Evolutionary conservation across 768 basidiomycete genomes (phyloP).

Genomic region (button mushroom (Agaricus bisporus)): DNA sequence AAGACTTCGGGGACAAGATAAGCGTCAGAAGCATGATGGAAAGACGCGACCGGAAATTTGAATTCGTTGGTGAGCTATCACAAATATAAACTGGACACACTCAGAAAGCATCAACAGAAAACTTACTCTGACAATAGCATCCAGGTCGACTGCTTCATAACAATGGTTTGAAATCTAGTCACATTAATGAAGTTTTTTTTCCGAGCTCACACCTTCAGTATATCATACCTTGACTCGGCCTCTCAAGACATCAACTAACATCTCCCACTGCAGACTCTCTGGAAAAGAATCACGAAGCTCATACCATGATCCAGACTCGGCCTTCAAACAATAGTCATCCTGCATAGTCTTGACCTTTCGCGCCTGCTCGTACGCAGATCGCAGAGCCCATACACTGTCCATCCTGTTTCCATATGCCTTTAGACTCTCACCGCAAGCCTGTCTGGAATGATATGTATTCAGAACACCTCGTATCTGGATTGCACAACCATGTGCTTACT

Average conservation of each 20-base stretch:
- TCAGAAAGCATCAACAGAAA: background rate
- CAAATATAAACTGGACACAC: no score
- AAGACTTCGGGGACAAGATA: slow-evolving; percentile 83
- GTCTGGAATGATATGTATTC: slow-evolving; percentile 27
- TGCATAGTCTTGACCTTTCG: slow-evolving; percentile 61
- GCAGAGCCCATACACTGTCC: slow-evolving; percentile 75
- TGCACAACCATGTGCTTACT: slow-evolving; percentile 34
- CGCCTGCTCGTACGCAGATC: slow-evolving; percentile 76
- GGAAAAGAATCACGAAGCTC: slow-evolving; percentile 47
- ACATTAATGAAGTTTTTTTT: background rate
- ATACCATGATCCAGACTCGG: slow-evolving; percentile 42
- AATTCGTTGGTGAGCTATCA: slow-evolving; percentile 93
- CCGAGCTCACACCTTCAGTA: background rate
- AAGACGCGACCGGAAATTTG: slow-evolving; percentile 72
- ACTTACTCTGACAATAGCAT: slow-evolving; percentile 59
- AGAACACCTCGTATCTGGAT: background rate
- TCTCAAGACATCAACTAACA: slow-evolving; percentile 75
- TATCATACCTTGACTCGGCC: slow-evolving; percentile 71
- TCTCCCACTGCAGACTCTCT: slow-evolving; percentile 67
- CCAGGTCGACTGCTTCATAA: slow-evolving; percentile 70
- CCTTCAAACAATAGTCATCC: slow-evolving; percentile 65
- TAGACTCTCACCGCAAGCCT: slow-evolving; percentile 56
- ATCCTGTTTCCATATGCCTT: slow-evolving; percentile 53
- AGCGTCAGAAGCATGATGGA: slow-evolving; percentile 86
- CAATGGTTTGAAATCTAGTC: slow-evolving; percentile 59